A percentile compares a stretch with the other conserved stretches of the same genome.
phyloP scores from a whole-genome alignment of 352 stramenopile genomes.

The Pythium sp. region DNA sequence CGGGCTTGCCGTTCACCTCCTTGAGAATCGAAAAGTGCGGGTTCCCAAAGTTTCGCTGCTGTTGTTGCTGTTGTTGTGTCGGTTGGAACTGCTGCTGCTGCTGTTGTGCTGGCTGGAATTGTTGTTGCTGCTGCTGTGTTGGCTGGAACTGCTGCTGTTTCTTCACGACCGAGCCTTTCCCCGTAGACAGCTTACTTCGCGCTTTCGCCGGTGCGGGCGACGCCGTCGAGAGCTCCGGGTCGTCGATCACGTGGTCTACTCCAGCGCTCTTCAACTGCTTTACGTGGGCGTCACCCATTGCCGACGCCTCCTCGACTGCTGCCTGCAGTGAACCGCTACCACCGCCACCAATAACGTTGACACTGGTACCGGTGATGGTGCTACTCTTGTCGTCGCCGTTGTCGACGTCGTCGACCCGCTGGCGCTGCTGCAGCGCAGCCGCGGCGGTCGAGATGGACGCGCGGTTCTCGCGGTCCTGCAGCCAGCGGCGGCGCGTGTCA shows the following conservation, averaged over 20 bases:
- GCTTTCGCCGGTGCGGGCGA: not conserved
- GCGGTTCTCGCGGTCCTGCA: slow-evolving; percentile 13
- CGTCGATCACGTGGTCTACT: not conserved
- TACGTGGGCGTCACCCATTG: slow-evolving; percentile 1
- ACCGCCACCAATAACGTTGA: not conserved
- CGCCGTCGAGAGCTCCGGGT: slow-evolving; percentile 3
- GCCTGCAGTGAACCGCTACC: not conserved
- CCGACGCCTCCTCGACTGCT: not conserved
- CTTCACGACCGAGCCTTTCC: not conserved
- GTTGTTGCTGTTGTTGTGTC: not conserved
- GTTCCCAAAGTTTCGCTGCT: not conserved
- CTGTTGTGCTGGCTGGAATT: slow-evolving; percentile 3
- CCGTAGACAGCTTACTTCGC: not conserved
- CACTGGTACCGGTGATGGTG: not conserved
- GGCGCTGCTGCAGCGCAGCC: slow-evolving; percentile 10
- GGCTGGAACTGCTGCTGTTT: not conserved
- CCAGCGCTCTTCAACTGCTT: slow-evolving; percentile 5
- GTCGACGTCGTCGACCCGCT: not conserved
- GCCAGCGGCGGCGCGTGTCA: slow-evolving; percentile 13
- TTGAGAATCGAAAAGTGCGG: slow-evolving; percentile 16
- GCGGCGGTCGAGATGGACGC: slow-evolving; percentile 3
- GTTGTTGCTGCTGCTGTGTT: not conserved
- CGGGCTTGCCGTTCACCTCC: slow-evolving; percentile 11
- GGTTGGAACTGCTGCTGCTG: slow-evolving; percentile 6
- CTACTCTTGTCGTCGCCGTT: not conserved